Conservation (phyloP, 1,284 basidiomycete genomes). For the Heterobasidion occidentale region DNA sequence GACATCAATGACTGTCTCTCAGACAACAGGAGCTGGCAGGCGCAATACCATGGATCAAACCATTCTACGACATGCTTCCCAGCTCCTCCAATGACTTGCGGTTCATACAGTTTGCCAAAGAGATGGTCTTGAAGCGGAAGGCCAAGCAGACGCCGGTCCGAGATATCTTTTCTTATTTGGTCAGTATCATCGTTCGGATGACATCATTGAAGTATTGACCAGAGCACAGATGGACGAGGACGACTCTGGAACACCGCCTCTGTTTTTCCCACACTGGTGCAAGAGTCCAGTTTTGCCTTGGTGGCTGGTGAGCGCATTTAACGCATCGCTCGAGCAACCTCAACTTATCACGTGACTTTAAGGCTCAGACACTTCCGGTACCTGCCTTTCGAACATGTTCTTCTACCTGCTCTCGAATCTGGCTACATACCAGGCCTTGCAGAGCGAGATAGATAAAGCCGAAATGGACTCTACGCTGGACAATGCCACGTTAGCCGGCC, state of each 20-base stretch:
- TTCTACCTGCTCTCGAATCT: slow-evolving; percentile 27
- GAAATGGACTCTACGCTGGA: slow-evolving; percentile 16
- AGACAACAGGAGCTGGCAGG: not conserved
- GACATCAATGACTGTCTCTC: not conserved
- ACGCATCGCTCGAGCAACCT: not conserved
- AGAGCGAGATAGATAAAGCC: slow-evolving; percentile 25
- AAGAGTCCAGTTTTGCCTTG: not conserved
- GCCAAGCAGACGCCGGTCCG: not conserved
- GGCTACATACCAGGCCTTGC: slow-evolving; percentile 21
- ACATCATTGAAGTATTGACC: not conserved
- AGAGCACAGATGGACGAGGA: not conserved
- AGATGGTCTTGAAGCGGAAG: not conserved
- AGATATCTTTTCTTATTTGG: not conserved
- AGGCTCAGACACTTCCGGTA: slow-evolving; percentile 33
- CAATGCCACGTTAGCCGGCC: slow-evolving; percentile 16
- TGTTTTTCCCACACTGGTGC: not conserved
- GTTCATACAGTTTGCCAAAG: not conserved
- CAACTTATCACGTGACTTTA: slow-evolving; percentile 7
- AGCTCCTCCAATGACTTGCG: not conserved
- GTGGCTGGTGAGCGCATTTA: not conserved
- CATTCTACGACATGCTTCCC: not conserved
- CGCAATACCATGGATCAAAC: not conserved
- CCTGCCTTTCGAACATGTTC: slow-evolving; percentile 24
- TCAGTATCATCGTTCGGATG: not conserved
- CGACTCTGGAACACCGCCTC: not conserved